These are phyloP conservation scores for Xylariaceae sp. DNA, from an alignment of 2,329 filamentous ascomycete genomes.

Conservation along the genomic window DNA sequence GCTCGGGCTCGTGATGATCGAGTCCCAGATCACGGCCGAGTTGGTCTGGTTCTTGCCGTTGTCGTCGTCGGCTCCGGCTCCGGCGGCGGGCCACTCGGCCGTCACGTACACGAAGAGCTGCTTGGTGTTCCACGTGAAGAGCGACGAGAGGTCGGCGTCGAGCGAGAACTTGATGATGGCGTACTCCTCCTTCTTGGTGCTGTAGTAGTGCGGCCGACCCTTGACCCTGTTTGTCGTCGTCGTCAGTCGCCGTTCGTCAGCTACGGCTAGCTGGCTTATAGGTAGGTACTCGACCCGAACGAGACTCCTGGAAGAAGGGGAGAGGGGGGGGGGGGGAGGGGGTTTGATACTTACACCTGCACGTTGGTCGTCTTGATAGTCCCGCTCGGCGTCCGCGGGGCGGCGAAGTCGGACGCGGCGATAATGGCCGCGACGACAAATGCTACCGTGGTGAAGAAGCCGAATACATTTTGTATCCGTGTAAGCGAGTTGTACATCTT, in stretches of 20 bases:
- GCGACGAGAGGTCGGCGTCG: slow-evolving; percentile 79
- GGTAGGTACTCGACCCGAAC: no score
- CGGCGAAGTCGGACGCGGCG: slow-evolving; percentile 68
- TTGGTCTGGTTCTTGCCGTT: slow-evolving; percentile 40
- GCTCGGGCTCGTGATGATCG: slow-evolving; percentile 73
- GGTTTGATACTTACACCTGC: slow-evolving; percentile 59
- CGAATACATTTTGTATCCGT: slow-evolving; percentile 85
- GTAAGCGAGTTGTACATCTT: slow-evolving; percentile 83
- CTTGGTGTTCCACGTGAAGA: slow-evolving; percentile 99
- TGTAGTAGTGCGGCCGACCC: slow-evolving; percentile 94
- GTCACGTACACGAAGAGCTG: slow-evolving; percentile 95
- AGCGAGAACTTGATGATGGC: slow-evolving; percentile 90
- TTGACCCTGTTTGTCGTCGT: slow-evolving; percentile 64
- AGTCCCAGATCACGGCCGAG: slow-evolving; percentile 90
- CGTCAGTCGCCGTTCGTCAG: slow-evolving; percentile 7
- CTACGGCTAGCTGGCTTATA: no score
- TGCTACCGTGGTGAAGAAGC: slow-evolving; percentile 93
- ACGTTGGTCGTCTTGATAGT: slow-evolving; percentile 64
- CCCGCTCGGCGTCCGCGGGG: slow-evolving; percentile 59
- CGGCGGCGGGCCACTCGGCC: slow-evolving; percentile 54
- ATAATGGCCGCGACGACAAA: slow-evolving; percentile 75
- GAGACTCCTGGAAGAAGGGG: slow-evolving; percentile 3
- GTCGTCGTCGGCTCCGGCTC: slow-evolving; percentile 10
- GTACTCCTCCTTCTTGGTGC: slow-evolving; percentile 86
- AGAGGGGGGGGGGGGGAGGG: not conserved